Conservation (phyloP, 306 rosid species). For the Cicer judaicum region DNA sequence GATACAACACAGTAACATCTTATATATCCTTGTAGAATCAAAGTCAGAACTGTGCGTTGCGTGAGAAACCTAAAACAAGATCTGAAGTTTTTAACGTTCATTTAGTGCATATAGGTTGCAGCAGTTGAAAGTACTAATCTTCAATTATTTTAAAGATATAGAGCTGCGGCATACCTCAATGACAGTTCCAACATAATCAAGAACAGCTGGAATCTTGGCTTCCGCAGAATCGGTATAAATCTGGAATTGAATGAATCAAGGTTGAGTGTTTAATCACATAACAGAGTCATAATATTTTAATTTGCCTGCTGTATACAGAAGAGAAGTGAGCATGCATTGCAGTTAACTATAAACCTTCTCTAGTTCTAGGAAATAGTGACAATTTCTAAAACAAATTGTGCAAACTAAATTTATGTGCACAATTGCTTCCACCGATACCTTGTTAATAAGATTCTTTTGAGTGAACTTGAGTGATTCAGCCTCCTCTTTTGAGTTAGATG, state of each 20-base stretch:
- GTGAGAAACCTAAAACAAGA: constrained; percentile 37
- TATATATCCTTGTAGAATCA: constrained; percentile 28
- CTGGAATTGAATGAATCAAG: constrained; percentile 56
- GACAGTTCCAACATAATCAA: constrained; percentile 88
- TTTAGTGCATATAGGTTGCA: constrained; percentile 27
- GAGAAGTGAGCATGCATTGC: constrained; percentile 25
- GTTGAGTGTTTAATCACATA: constrained; percentile 19
- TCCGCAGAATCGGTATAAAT: constrained; percentile 90
- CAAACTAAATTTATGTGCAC: constrained; percentile 20
- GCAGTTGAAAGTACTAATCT: constrained; percentile 34
- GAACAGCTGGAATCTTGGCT: constrained; percentile 93
- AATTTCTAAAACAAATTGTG: constrained; percentile 26
- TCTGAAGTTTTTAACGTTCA: neutral
- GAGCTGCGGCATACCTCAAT: constrained; percentile 68
- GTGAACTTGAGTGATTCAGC: constrained; percentile 73
- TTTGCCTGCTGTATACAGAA: neutral
- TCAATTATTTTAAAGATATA: constrained; percentile 22
- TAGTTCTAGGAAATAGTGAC: constrained; percentile 4
- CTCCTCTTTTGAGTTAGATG: constrained; percentile 72
- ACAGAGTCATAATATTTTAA: constrained; percentile 27
- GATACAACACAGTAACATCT: neutral
- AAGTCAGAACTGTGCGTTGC: neutral
- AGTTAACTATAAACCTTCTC: constrained; percentile 23
- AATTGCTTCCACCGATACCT: constrained; percentile 58
- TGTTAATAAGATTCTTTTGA: constrained; percentile 78